These are phyloP conservation scores for Rhododendron vialii DNA, from an alignment of 148 eudicot genomes.

Conservation along the genomic window DNA sequence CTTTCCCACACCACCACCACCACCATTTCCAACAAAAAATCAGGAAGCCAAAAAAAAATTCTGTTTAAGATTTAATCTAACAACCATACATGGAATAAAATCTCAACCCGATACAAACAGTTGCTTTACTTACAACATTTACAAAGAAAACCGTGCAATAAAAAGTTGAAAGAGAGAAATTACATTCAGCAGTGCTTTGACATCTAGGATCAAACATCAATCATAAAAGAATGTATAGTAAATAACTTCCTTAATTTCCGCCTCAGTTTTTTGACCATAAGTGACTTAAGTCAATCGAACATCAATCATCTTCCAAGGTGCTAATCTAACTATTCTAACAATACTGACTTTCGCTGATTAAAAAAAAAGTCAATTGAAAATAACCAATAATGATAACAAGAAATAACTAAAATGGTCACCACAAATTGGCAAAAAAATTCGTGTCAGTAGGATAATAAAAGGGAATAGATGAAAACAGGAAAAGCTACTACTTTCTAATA, in stretches of 20 bases:
- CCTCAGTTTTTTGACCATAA: neutral
- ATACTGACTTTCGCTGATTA: no score
- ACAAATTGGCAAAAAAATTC: neutral
- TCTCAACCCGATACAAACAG: neutral
- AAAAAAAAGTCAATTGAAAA: neutral
- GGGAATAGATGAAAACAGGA: neutral
- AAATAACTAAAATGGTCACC: neutral
- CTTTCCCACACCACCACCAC: no score
- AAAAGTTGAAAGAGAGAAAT: conserved; percentile 7
- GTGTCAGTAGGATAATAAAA: neutral
- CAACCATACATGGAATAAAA: neutral
- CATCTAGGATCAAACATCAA: neutral
- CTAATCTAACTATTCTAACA: no score
- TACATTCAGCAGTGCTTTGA: conserved; percentile 2
- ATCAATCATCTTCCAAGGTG: no score
- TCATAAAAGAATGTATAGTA: neutral
- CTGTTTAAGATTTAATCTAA: neutral
- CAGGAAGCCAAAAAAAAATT: neutral
- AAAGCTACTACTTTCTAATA: neutral
- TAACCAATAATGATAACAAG: neutral
- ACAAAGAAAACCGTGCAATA: neutral
- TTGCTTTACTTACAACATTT: neutral
- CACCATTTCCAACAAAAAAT: neutral
- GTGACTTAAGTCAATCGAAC: neutral
- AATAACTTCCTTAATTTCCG: neutral